These are phyloP conservation scores for Chimonanthus praecox DNA, from an alignment of 164 flowering plant species.

Conservation along the genomic window DNA sequence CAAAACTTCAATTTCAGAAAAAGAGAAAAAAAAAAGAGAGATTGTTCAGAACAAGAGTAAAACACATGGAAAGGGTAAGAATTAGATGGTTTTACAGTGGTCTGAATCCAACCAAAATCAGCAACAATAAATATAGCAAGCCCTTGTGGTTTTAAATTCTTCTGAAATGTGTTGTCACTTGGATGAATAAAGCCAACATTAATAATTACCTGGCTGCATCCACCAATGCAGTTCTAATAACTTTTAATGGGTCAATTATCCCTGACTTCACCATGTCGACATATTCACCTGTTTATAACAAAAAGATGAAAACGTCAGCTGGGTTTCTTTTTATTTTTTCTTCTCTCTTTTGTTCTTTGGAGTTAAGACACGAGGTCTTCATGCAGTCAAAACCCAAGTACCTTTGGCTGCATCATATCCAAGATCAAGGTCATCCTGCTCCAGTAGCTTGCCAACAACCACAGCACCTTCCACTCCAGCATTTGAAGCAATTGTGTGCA, in stretches of 20 bases:
- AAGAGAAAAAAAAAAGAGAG: background rate
- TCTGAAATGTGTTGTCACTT: background rate
- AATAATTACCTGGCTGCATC: conserved; percentile 85
- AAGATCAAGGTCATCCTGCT: conserved; percentile 76
- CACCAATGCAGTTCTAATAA: conserved; percentile 90
- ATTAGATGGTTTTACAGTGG: background rate
- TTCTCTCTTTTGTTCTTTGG: no score
- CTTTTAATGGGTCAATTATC: conserved; percentile 91
- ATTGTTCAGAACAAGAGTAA: no score
- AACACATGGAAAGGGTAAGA: background rate
- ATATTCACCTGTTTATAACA: conserved; percentile 59
- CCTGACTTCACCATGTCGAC: conserved; percentile 96
- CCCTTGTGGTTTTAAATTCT: background rate
- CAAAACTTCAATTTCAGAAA: no score
- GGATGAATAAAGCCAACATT: background rate
- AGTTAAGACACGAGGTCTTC: no score
- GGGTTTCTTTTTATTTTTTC: no score
- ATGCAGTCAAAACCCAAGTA: conserved; percentile 1
- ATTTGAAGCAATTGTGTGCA: conserved; percentile 75
- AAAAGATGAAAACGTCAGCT: background rate
- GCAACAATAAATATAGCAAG: background rate
- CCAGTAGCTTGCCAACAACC: conserved; percentile 91
- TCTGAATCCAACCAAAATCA: background rate
- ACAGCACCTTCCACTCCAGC: conserved; percentile 99
- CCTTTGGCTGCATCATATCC: conserved; percentile 99